Conservation (phyloP, 331 rosid species). For the Phaseolus coccineus region DNA sequence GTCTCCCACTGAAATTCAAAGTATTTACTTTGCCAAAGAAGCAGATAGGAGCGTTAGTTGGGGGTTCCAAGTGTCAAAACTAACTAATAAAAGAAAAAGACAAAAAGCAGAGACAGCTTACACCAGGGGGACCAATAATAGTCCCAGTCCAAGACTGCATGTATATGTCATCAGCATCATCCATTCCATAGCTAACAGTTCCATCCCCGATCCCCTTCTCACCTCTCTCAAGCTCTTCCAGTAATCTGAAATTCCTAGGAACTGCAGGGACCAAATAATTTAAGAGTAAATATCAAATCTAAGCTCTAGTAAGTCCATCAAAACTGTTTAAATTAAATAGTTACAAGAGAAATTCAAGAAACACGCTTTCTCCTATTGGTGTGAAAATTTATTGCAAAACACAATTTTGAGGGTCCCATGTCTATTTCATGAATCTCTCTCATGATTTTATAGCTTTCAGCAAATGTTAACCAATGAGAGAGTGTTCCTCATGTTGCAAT, state of each 20-base stretch:
- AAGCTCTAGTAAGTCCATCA: neutral
- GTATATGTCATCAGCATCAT: conserved; percentile 90
- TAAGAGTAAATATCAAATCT: conserved; percentile 13
- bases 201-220: conserved; percentile 99
- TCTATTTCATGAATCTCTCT: too few relatives aligned
- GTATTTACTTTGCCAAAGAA: neutral
- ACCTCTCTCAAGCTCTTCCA: conserved; percentile 99
- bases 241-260: conserved; percentile 95
- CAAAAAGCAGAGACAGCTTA: conserved; percentile 49
- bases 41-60: neutral
- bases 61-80: neutral
- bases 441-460: neutral
- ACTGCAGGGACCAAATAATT: conserved; percentile 57
- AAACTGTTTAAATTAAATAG: neutral
- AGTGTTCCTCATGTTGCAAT: neutral
- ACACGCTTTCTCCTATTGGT: too few relatives aligned
- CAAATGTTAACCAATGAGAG: neutral
- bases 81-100: neutral
- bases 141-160: conserved; percentile 99
- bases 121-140: conserved; percentile 92
- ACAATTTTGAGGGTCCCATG: too few relatives aligned
- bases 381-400: too few relatives aligned
- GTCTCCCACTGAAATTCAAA: neutral
- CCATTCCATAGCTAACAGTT: conserved; percentile 99
- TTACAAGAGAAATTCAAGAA: neutral